Evolutionary conservation across 805 yeast genomes (phyloP).

Genomic region (Sugiyamaella chiloensis): DNA sequence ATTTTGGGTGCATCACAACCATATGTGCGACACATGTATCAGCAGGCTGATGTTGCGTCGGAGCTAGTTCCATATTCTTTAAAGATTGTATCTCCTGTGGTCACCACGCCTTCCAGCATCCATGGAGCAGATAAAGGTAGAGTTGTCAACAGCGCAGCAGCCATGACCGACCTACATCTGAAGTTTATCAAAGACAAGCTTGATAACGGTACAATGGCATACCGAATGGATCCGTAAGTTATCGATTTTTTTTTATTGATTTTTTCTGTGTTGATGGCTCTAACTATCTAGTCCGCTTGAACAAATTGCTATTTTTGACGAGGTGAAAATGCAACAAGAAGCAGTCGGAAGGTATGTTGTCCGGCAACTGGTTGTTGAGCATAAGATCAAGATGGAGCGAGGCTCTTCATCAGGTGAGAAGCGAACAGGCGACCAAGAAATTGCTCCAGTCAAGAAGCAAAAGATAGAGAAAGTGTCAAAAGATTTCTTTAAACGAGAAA

Average conservation of each 20-base stretch:
- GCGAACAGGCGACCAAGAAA: conserved; percentile 4
- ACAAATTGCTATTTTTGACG: conserved; percentile 22
- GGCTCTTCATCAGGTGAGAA: conserved; percentile 2
- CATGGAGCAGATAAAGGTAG: conserved; percentile 20
- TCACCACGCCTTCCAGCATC: conserved; percentile 13
- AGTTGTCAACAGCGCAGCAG: conserved; percentile 21
- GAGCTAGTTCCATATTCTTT: conserved; percentile 35
- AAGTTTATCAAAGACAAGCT: conserved; percentile 25
- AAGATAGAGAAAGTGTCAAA: neutral
- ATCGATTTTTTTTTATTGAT: neutral
- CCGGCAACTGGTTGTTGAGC: conserved; percentile 17
- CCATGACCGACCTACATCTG: conserved; percentile 26
- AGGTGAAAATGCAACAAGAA: conserved; percentile 13
- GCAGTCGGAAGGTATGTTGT: conserved; percentile 20
- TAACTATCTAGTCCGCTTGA: conserved; percentile 28
- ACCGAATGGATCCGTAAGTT: conserved; percentile 31
- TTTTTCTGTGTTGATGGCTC: neutral
- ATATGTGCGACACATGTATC: conserved; percentile 16
- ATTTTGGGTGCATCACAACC: conserved; percentile 24
- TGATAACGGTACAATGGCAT: conserved; percentile 30
- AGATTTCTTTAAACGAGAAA: conserved; percentile 23
- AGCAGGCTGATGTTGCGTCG: conserved; percentile 13
- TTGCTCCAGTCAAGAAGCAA: conserved; percentile 6
- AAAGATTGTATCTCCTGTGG: conserved; percentile 27
- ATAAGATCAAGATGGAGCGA: neutral